Evolutionary conservation across 176 grass and related monocot species (phyloP).

Genomic region (Musa itinerans): DNA sequence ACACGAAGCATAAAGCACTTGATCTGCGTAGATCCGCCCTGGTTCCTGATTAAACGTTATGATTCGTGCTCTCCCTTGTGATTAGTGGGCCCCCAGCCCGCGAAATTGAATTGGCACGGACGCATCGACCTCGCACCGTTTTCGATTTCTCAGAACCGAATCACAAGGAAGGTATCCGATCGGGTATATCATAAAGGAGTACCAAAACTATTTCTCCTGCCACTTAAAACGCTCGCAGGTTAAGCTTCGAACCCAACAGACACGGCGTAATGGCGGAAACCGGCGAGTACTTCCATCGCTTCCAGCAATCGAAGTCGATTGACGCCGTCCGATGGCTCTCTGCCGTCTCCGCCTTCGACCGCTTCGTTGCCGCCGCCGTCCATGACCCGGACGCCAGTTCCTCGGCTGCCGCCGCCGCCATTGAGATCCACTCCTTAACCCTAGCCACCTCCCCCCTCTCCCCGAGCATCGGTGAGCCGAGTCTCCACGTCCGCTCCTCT

Average conservation of each 20-base stretch:
- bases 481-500: slow-evolving; percentile 25
- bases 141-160: too few species aligned
- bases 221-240: not conserved
- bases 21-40: too few species aligned
- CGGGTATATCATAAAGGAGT: too few species aligned
- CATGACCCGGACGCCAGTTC: slow-evolving; percentile 30
- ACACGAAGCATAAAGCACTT: too few species aligned
- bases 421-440: slow-evolving; percentile 34
- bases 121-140: too few species aligned
- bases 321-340: slow-evolving; percentile 65
- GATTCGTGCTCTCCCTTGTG: too few species aligned
- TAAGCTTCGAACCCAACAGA: not conserved
- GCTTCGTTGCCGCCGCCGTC: slow-evolving; percentile 40
- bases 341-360: slow-evolving; percentile 29
- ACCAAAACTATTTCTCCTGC: not conserved
- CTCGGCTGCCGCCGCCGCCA: not conserved
- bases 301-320: slow-evolving; percentile 38
- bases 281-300: slow-evolving; percentile 35
- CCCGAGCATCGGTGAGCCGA: not conserved
- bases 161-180: too few species aligned
- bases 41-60: too few species aligned
- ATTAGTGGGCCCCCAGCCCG: too few species aligned
- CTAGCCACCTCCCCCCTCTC: slow-evolving; percentile 8
- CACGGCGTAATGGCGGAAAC: slow-evolving; percentile 27
- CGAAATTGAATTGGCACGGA: too few species aligned